phyloP scores from a whole-genome alignment of 331 rosid genomes.

The Acacia concinna region DNA sequence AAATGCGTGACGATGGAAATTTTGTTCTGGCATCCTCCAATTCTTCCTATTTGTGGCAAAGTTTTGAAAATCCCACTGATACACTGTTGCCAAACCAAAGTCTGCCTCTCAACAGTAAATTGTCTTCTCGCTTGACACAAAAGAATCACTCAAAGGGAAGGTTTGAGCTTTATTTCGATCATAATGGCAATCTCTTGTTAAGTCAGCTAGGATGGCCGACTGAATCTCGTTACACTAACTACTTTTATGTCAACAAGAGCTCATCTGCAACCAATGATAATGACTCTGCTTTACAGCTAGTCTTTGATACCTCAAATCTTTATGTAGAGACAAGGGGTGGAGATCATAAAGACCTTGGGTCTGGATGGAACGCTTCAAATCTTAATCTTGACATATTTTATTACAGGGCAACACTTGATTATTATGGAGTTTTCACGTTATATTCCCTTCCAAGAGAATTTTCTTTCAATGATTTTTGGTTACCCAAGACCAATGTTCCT shows the following conservation, averaged over 20 bases:
- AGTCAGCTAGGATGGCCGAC: constrained; percentile 45
- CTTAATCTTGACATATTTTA: constrained; percentile 19
- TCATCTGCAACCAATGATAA: background rate
- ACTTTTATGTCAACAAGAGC: background rate
- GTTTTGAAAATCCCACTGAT: constrained; percentile 42
- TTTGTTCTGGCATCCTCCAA: constrained; percentile 30
- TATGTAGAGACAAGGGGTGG: background rate
- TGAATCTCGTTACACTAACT: background rate
- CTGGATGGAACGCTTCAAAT: background rate
- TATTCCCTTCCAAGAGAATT: constrained; percentile 33
- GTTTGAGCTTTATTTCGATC: constrained; percentile 44
- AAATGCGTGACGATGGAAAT: constrained; percentile 45
- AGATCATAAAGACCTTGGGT: background rate
- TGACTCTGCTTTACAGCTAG: background rate
- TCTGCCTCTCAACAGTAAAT: background rate
- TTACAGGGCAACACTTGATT: constrained; percentile 44
- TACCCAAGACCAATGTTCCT: constrained; percentile 25
- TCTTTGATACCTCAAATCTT: background rate
- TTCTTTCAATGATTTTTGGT: constrained; percentile 38
- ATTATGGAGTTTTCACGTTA: constrained; percentile 37
- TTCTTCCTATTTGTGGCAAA: constrained; percentile 32
- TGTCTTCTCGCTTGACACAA: constrained; percentile 24
- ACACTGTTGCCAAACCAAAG: constrained; percentile 44
- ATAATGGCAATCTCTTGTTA: background rate
- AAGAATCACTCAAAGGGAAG: constrained; percentile 42